Evolutionary conservation across 2,329 filamentous ascomycete genomes (phyloP).

Genomic region (Fusarium clavum): DNA sequence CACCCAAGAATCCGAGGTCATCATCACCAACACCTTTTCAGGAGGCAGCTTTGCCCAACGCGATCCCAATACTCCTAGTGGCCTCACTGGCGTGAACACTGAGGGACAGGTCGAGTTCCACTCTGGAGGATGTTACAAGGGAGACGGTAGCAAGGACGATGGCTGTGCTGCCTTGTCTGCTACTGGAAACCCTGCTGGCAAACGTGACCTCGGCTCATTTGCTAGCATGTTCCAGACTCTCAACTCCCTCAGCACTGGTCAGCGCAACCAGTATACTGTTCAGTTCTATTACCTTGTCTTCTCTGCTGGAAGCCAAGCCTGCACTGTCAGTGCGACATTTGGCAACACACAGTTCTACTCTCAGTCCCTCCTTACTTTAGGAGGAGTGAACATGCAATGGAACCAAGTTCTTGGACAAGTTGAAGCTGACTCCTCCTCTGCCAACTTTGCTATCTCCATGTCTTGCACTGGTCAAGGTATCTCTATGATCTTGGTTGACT

Average conservation of each 20-base stretch:
- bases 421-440: background rate
- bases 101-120: background rate
- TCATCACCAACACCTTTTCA: background rate
- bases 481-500: conserved; percentile 12
- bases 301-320: background rate
- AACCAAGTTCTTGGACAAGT: conserved; percentile 6
- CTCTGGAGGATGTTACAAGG: conserved; percentile 15
- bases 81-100: background rate
- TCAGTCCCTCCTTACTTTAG: background rate
- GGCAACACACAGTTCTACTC: conserved; percentile 11
- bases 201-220: background rate
- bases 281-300: conserved; percentile 10
- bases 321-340: background rate
- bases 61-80: background rate
- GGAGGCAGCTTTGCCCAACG: background rate
- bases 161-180: conserved; percentile 22
- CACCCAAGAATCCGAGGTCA: background rate
- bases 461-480: conserved; percentile 4
- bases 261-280: conserved; percentile 10
- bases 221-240: conserved; percentile 18
- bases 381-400: background rate
- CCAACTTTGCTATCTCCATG: conserved; percentile 14
- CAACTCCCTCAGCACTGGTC: background rate
- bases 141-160: conserved; percentile 7
- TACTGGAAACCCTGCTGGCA: background rate